A percentile compares a stretch with the other conserved stretches of the same genome.
phyloP scores from a whole-genome alignment of 768 basidiomycete genomes.

The Suillus tomentosus region DNA sequence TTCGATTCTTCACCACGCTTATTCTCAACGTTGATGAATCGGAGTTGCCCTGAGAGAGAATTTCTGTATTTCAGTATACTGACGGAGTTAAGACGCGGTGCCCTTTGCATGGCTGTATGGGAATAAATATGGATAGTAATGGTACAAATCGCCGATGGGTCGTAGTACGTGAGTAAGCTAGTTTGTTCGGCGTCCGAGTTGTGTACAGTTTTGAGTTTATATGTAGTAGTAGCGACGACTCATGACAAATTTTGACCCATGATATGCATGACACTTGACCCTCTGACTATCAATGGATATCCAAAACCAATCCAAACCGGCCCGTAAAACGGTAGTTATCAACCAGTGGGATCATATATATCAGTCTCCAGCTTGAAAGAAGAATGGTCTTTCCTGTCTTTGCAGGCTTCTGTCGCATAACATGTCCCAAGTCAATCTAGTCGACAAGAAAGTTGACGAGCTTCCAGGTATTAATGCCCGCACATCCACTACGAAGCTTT shows the following conservation, averaged over 20 bases:
- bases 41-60: constrained; percentile 8
- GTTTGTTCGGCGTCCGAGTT: too few species aligned
- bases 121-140: too few species aligned
- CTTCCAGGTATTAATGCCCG: constrained; percentile 1
- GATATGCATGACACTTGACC: too few species aligned
- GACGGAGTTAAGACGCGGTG: too few species aligned
- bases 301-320: background rate
- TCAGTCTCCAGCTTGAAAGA: background rate
- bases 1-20: constrained; percentile 64
- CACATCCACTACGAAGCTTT: constrained; percentile 25
- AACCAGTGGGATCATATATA: background rate
- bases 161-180: too few species aligned
- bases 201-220: too few species aligned
- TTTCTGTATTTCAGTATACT: too few species aligned
- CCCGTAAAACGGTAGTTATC: background rate
- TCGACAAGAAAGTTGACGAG: background rate
- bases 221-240: too few species aligned
- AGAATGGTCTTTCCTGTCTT: background rate
- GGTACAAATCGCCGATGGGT: too few species aligned
- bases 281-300: constrained; percentile 2
- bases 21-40: constrained; percentile 74
- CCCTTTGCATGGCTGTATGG: too few species aligned
- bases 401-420: background rate
- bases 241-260: too few species aligned
- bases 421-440: background rate